Evolutionary conservation across 176 grass and related monocot species (phyloP), one percentile per base, ranked within the genome.

Genomic region (Miscanthus lutarioriparius): DNA sequence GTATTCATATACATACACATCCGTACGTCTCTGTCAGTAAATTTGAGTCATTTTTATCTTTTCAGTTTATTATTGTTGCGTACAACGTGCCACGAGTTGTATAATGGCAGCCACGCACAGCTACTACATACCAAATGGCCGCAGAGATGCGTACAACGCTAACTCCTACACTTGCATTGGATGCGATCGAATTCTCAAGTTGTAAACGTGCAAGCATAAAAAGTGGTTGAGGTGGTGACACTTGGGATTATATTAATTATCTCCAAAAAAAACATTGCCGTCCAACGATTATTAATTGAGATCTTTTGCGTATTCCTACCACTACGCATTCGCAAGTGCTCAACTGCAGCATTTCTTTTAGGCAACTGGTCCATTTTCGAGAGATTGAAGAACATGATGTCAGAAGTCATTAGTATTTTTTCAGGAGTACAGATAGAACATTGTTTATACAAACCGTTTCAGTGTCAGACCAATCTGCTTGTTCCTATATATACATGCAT

Each of bases 191-290:
- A 10, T 16, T 79, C 44, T 38, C 27, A 38, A 70, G 32, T 28
- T 26, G 32, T 22, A 54, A 56, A 51, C 58, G 68, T 80, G 76
- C 30, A 66, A 65, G 85, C 77, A 67, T 65, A 66, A 49, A 51
- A 74, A 67, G 77, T 75, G 5, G 85, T 81, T 81, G 69, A 43
- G 59, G 33, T 9, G 2, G 41, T 74, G 41, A 39, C 61, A 35
- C 33, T 35, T 78, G 64, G 36, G 63, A 12, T 39, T 72, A 19
- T 38, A n/a, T 45, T 66, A 47, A n/a, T 45, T 66, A 47, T 79
- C 8, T 65, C 14, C 16, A 65, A n/a, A n/a, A n/a, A n/a, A n/a
- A n/a, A n/a, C n/a, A n/a, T n/a, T n/a, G n/a, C n/a, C n/a, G n/a
- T n/a, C n/a, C 30, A 76, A 51, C 66, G 30, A 36, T 64, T 64